A percentile compares a stretch with the other conserved stretches of the same genome.
Conservation (phyloP, 306 rosid species). For the Ammopiptanthus mongolicus region DNA sequence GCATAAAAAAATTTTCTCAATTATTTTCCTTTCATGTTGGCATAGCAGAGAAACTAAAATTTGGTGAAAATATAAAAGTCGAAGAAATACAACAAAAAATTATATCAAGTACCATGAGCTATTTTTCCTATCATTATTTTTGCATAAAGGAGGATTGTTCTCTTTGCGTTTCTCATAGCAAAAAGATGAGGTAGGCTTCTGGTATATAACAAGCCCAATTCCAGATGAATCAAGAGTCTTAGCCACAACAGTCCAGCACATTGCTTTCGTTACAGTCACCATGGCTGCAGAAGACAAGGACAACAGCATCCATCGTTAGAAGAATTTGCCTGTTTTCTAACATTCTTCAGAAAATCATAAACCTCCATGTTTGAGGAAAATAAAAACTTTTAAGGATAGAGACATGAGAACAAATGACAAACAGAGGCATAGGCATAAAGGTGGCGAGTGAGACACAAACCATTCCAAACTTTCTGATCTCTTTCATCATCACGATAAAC, state of each 20-base stretch:
- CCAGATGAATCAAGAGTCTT: conserved; percentile 61
- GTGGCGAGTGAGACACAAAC: conserved; percentile 38
- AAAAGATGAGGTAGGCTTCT: conserved; percentile 60
- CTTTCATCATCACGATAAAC: conserved; percentile 67
- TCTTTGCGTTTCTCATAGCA: conserved; percentile 48
- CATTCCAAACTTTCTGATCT: conserved; percentile 65
- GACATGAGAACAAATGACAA: background rate
- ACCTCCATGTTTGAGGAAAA: background rate
- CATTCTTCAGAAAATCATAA: background rate
- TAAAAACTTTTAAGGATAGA: background rate
- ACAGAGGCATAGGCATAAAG: background rate
- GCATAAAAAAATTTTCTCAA: background rate
- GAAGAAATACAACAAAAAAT: background rate
- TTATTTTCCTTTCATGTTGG: background rate
- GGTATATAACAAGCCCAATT: conserved; percentile 82
- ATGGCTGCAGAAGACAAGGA: conserved; percentile 57
- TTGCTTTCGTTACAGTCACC: conserved; percentile 51
- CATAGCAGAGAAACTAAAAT: background rate
- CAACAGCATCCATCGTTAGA: background rate
- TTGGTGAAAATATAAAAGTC: background rate
- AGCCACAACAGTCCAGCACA: conserved; percentile 72
- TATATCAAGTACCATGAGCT: conserved; percentile 54
- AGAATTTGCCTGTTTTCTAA: conserved; percentile 1
- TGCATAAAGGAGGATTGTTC: conserved; percentile 57
- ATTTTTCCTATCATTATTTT: conserved; percentile 31